phyloP scores from a whole-genome alignment of 2,329 filamentous ascomycete species.

The Colletotrichum sp. region DNA sequence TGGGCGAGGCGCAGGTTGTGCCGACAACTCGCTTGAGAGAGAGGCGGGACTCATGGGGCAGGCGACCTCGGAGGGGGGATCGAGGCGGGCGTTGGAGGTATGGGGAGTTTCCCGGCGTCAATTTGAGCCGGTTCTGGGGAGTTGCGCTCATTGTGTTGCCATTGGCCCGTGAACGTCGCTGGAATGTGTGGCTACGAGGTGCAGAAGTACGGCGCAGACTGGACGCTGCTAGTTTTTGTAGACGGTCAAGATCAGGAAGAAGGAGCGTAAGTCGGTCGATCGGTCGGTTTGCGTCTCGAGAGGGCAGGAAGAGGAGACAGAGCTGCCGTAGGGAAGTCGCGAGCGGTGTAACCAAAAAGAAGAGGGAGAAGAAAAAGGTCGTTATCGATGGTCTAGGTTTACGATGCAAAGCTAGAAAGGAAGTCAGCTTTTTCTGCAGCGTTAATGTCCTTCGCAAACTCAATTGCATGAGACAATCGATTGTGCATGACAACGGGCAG shows the following conservation, averaged over 20 bases:
- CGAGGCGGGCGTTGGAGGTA: constrained; percentile 66
- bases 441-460: neutral
- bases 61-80: constrained; percentile 62
- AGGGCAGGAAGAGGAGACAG: neutral
- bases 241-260: neutral
- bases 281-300: neutral
- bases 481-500: neutral
- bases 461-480: constrained; percentile 1
- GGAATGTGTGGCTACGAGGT: neutral
- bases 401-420: constrained; percentile 12
- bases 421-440: neutral
- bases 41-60: constrained; percentile 61
- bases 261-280: neutral
- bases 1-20: constrained; percentile 83
- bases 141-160: constrained; percentile 64
- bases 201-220: constrained; percentile 1
- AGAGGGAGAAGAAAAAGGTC: neutral
- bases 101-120: constrained; percentile 81
- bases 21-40: constrained; percentile 86
- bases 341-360: neutral
- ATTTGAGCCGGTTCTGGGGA: constrained; percentile 66
- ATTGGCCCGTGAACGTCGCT: constrained; percentile 43
- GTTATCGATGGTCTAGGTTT: neutral
- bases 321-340: neutral
- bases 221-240: neutral